Evolutionary conservation across 306 rosid genomes (phyloP), one percentile per base, ranked within the genome.

Genomic region (Malus fusca): DNA sequence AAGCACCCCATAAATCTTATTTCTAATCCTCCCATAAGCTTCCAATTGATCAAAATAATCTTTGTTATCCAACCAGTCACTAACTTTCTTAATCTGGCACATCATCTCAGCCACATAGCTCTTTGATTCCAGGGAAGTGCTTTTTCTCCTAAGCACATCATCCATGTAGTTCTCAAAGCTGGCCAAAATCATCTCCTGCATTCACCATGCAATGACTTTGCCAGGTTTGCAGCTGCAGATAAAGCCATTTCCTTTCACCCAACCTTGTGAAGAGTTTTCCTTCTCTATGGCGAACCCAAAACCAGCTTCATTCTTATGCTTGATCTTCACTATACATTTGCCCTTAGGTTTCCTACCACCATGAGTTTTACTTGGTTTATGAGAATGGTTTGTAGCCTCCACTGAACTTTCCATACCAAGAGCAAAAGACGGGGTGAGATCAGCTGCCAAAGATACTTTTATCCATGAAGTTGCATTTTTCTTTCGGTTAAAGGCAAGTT

Each of bases 1-100:
- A 62, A 82, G 77, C 12, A 85, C 72, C 11, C 35, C 79, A 79
- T 78, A 82, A 59, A 85, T 82, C 58, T 85, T 85, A 43, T 72
- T 72, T 73, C 74, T 85, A 61, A 85, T 68, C 70, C 86, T 79
- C 35, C 75, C 72, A 79, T 48, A 79, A 64, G 80, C 67, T 69
- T 79, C 82, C 33, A 68, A 35, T 28, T 82, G 17, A 46, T 48
- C 80, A 72, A 68, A 75, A 42, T 78, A 76, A 46, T 56, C 66
- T 73, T 58, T 19, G n/a, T 69, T 37, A 63, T 82, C 73, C 69
- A 85, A 79, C 82, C 82, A 77, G 26, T 79, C 86, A 52, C 74
- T 72, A 23, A 85, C 76, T 43, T 66, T 82, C 86, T 85, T 85
- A 64, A 82, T 76, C 63, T 69, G 73, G 26, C 78, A 72, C 86